Evolutionary conservation across 331 rosid genomes (phyloP).

Genomic region (Ulmus americana): DNA sequence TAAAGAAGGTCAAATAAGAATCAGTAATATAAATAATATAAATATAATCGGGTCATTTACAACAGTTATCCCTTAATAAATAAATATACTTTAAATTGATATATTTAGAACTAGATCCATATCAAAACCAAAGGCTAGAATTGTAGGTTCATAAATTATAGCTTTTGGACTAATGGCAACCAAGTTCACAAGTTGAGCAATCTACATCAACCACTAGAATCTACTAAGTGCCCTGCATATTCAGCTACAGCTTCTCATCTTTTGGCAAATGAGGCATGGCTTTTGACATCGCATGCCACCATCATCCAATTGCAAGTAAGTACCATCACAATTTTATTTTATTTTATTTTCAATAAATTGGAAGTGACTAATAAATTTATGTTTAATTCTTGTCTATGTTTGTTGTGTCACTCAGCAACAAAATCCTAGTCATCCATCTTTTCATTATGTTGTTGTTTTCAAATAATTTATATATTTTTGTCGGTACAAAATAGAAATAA

Average conservation of each 20-base stretch:
- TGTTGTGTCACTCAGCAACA: not conserved
- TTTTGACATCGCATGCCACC: not conserved
- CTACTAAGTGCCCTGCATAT: not conserved
- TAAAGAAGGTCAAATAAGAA: no score
- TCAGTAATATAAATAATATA: no score
- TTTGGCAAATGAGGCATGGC: not conserved
- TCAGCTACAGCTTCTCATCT: not conserved
- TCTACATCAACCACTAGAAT: not conserved
- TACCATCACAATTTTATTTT: not conserved
- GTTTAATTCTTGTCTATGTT: not conserved
- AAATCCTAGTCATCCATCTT: not conserved
- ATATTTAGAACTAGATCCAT: no score
- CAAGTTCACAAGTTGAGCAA: not conserved
- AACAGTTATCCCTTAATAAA: no score
- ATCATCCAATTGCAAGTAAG: not conserved
- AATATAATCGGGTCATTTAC: no score
- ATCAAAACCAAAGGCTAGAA: no score
- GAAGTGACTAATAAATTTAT: not conserved
- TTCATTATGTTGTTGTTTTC: no score
- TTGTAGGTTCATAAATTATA: not conserved
- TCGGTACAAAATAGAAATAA: no score
- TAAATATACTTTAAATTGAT: no score
- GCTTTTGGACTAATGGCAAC: not conserved
- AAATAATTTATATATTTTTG: no score
- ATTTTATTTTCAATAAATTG: not conserved